Evolutionary conservation across 768 basidiomycete species (phyloP), one percentile per base, ranked within the genome.

Genomic region (Termitomyces sp.): DNA sequence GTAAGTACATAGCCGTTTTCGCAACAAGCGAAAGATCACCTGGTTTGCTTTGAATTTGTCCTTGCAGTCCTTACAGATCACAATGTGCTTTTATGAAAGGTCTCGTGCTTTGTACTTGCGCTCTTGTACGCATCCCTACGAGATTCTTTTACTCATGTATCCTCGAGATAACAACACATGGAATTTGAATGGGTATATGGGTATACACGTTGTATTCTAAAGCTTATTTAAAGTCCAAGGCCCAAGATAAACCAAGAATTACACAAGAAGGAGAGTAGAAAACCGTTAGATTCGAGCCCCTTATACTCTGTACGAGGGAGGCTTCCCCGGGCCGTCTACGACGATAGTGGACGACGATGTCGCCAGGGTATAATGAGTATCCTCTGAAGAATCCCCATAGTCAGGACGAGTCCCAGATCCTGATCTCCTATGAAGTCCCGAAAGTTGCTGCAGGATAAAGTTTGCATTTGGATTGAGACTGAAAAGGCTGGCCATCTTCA

Each of bases 361-460:
- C 6, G 38, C 28, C 28, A 22, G 3, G 24, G 59, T 28, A 60
- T 33, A 28, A 7, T 38, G 20, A 22, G 32, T 22, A 8, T 53
- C 44, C 35, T 20, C 28, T 6, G 36, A 39, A 42, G 24, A 48
- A 15, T 13, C 22, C 22, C 24, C 36, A 33, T 13, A 7, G 1
- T 44, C 38, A 35, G 52, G 18, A 16, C 33, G 18, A 24, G 42
- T 9, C n/a, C 20, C 45, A 40, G 59, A 60, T 45, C 59, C 53
- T 9, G 52, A 60, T 50, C 59, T 33, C 32, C 48, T 60, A 40
- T 60, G 54, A 49, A 55, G 48, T 24, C 4, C 22, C n/a, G 51
- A 45, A 15, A 38, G 4, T 7, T 15, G 40, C 20, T 52, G 12
- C n/a, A 36, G 5, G 3, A 42, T 15, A 28, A 15, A 3, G 13